Conservation (phyloP, 1,284 basidiomycete genomes). For the Ustilago hordei region DNA sequence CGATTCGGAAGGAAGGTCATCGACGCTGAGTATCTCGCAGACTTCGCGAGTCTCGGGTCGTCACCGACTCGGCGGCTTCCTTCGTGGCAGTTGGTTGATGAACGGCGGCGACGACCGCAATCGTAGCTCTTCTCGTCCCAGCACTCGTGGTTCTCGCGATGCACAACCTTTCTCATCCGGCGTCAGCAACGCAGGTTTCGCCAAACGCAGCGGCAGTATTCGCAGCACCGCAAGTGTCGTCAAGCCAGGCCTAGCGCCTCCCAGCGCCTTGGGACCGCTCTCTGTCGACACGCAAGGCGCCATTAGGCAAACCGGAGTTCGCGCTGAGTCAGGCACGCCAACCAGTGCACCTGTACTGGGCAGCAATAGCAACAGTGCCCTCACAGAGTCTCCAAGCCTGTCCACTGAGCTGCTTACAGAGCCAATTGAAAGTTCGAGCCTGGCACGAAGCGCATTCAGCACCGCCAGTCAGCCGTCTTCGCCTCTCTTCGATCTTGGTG, state of each 20-base stretch:
- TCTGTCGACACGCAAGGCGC: slow-evolving; percentile 44
- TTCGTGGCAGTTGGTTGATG: slow-evolving; percentile 46
- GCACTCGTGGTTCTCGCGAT: slow-evolving; percentile 42
- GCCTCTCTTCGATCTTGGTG: slow-evolving; percentile 25
- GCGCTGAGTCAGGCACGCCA: slow-evolving; percentile 31
- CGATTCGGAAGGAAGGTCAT: slow-evolving; percentile 41
- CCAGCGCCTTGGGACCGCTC: slow-evolving; percentile 8
- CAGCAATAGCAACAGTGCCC: slow-evolving; percentile 20
- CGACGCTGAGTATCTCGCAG: slow-evolving; percentile 46
- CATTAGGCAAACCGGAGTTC: slow-evolving; percentile 28
- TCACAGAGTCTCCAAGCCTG: slow-evolving; percentile 25
- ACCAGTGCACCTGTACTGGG: slow-evolving; percentile 48
- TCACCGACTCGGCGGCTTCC: slow-evolving; percentile 49
- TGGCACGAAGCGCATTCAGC: slow-evolving; percentile 30
- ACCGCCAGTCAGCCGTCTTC: slow-evolving; percentile 47
- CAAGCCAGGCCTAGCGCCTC: background rate
- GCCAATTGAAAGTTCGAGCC: slow-evolving; percentile 22
- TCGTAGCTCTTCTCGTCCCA: slow-evolving; percentile 34
- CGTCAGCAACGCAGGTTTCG: slow-evolving; percentile 4
- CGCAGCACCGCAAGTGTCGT: slow-evolving; percentile 27
- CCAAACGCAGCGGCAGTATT: slow-evolving; percentile 29
- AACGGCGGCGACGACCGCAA: slow-evolving; percentile 29
- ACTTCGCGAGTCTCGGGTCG: slow-evolving; percentile 45
- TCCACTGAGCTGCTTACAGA: slow-evolving; percentile 35
- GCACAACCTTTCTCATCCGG: slow-evolving; percentile 18